Conservation (phyloP, 306 rosid genomes). For the Rubus parviflorus region DNA sequence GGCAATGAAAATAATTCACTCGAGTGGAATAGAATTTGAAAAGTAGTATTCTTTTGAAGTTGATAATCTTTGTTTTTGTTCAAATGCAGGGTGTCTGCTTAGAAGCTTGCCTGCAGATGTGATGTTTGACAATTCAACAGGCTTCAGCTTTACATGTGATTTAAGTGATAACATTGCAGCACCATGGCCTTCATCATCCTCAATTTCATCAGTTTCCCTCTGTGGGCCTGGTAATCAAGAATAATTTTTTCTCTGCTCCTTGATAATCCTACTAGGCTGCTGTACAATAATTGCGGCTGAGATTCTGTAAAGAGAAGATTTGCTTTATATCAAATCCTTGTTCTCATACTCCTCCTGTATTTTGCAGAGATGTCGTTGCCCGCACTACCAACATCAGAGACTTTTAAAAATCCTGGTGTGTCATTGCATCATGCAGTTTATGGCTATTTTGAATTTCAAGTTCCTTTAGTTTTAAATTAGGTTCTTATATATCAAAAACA, state of each 20-base stretch:
- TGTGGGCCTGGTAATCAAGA: slow-evolving; percentile 87
- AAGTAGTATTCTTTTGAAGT: background rate
- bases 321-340: slow-evolving; percentile 11
- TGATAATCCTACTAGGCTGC: background rate
- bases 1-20: background rate
- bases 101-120: slow-evolving; percentile 87
- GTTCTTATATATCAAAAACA: background rate
- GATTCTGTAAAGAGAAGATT: slow-evolving; percentile 16
- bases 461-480: background rate
- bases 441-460: background rate
- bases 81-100: slow-evolving; percentile 79
- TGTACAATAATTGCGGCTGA: background rate
- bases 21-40: background rate
- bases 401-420: slow-evolving; percentile 75
- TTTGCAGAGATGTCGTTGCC: slow-evolving; percentile 98
- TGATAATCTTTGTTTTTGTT: slow-evolving; percentile 14
- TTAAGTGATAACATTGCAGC: slow-evolving; percentile 89
- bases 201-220: slow-evolving; percentile 73
- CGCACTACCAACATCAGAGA: slow-evolving; percentile 84
- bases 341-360: slow-evolving; percentile 15
- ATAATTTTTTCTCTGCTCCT: slow-evolving; percentile 6
- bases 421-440: slow-evolving; percentile 10
- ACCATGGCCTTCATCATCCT: slow-evolving; percentile 96
- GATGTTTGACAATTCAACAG: slow-evolving; percentile 78
- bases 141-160: slow-evolving; percentile 89